A percentile compares a stretch with the other conserved stretches of the same genome.
These are phyloP conservation scores for Teunomyces gatunensis DNA, from an alignment of 805 yeast genomes.

Conservation along the genomic window DNA sequence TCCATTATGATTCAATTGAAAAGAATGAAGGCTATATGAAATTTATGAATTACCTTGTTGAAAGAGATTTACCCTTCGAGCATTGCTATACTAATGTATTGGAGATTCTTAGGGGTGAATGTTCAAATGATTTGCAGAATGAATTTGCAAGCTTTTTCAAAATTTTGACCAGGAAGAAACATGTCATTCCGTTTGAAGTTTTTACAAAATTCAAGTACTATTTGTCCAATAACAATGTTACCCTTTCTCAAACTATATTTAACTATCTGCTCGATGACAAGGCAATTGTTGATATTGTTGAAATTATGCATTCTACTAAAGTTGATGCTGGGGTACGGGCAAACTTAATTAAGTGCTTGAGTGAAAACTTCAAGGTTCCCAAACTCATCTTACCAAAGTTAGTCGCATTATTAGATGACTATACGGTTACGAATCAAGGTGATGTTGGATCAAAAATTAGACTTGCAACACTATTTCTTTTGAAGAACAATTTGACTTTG, in stretches of 20 bases:
- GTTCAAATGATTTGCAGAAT: constrained; percentile 17
- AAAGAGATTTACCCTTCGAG: background rate
- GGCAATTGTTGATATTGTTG: constrained; percentile 20
- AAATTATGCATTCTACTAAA: constrained; percentile 18
- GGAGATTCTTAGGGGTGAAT: constrained; percentile 13
- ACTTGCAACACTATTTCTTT: constrained; percentile 42
- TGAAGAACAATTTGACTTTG: constrained; percentile 24
- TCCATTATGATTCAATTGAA: constrained; percentile 28
- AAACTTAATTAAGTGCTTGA: constrained; percentile 22
- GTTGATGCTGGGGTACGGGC: constrained; percentile 31
- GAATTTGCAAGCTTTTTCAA: constrained; percentile 29
- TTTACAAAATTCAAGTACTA: constrained; percentile 33
- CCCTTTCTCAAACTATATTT: constrained; percentile 38
- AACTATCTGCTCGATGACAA: constrained; percentile 11
- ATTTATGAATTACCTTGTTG: constrained; percentile 13
- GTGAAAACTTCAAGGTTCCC: constrained; percentile 5
- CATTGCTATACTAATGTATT: constrained; percentile 17
- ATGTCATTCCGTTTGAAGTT: constrained; percentile 9
- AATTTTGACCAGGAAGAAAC: constrained; percentile 5
- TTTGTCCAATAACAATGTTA: constrained; percentile 37
- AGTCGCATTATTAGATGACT: constrained; percentile 60
- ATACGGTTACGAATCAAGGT: constrained; percentile 76
- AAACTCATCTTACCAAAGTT: constrained; percentile 4
- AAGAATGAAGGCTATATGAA: constrained; percentile 37
- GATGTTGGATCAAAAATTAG: constrained; percentile 88